Evolutionary conservation across 352 stramenopile species (phyloP).

Genomic region (Phytopythium oedochilum): DNA sequence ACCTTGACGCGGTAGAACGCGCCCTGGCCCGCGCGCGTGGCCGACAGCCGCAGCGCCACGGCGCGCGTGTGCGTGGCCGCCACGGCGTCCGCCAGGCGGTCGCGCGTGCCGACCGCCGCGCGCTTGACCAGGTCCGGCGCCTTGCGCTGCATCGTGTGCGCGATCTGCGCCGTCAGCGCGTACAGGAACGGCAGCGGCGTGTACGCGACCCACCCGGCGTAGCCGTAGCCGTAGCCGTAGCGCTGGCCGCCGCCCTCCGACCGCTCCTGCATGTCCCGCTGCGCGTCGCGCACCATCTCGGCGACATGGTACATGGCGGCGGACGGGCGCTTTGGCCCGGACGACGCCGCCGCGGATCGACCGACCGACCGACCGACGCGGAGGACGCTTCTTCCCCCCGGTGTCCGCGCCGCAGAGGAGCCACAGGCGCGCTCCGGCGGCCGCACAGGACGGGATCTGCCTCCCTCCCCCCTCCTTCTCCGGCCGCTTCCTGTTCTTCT

Average conservation of each 20-base stretch:
- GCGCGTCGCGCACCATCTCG: constrained; percentile 78
- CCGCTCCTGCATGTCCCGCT: constrained; percentile 75
- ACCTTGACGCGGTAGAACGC: constrained; percentile 71
- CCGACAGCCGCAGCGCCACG: constrained; percentile 55
- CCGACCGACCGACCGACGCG: too few relatives aligned
- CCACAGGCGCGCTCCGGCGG: too few relatives aligned
- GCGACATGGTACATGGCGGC: constrained; percentile 75
- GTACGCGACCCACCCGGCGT: constrained; percentile 41
- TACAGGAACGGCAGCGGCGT: constrained; percentile 79
- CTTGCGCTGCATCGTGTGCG: constrained; percentile 67
- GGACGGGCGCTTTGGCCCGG: too few relatives aligned
- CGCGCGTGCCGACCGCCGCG: constrained; percentile 52
- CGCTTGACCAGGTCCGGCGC: constrained; percentile 73
- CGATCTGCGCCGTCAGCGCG: constrained; percentile 58
- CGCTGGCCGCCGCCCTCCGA: constrained; percentile 34
- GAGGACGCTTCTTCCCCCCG: too few relatives aligned
- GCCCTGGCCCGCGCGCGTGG: constrained; percentile 49
- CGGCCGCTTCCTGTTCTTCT: background rate
- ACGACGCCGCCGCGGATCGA: too few relatives aligned
- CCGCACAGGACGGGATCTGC: background rate
- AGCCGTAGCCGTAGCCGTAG: background rate
- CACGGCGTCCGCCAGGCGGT: constrained; percentile 56
- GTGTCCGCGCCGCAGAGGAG: too few relatives aligned
- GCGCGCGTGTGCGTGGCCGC: constrained; percentile 44
- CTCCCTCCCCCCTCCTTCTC: background rate